Conservation (phyloP, 73 alveolate genomes). For the Paramecium sexaurelia region DNA sequence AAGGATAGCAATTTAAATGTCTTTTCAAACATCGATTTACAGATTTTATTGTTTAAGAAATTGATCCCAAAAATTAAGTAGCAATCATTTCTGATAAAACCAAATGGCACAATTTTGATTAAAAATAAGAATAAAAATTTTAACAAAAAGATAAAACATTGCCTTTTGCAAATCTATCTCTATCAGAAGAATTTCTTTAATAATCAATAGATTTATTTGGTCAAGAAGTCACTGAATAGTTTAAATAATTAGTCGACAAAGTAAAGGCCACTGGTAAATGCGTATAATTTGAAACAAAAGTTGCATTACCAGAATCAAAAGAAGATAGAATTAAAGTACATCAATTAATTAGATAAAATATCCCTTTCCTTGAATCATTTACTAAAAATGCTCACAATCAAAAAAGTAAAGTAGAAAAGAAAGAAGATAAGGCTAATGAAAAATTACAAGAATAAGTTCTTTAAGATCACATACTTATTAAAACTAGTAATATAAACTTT, state of each 20-base stretch:
- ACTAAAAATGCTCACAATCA: constrained; percentile 71
- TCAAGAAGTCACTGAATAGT: constrained; percentile 62
- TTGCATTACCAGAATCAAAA: constrained; percentile 71
- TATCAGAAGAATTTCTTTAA: constrained; percentile 68
- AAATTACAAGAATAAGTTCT: constrained; percentile 58
- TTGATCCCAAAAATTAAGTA: constrained; percentile 85
- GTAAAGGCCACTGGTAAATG: constrained; percentile 75
- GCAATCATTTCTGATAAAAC: constrained; percentile 75
- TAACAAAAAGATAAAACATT: constrained; percentile 69
- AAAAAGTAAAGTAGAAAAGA: constrained; percentile 55
- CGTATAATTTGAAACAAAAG: constrained; percentile 51
- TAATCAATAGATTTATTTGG: constrained; percentile 62
- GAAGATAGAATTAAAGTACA: constrained; percentile 73
- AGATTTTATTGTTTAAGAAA: constrained; percentile 97
- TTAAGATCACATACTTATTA: constrained; percentile 57
- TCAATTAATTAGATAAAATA: constrained; percentile 70
- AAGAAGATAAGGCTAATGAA: constrained; percentile 61
- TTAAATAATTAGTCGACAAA: constrained; percentile 65
- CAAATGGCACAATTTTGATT: constrained; percentile 70
- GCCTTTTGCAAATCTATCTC: constrained; percentile 10
- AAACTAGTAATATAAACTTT: constrained; percentile 40
- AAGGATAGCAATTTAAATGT: constrained; percentile 75
- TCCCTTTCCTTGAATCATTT: constrained; percentile 75
- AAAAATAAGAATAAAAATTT: constrained; percentile 53
- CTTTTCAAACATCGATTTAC: constrained; percentile 89